Base-by-base conservation (phyloP, 305 asterid genomes). In the Nicotiana rustica region DNA sequence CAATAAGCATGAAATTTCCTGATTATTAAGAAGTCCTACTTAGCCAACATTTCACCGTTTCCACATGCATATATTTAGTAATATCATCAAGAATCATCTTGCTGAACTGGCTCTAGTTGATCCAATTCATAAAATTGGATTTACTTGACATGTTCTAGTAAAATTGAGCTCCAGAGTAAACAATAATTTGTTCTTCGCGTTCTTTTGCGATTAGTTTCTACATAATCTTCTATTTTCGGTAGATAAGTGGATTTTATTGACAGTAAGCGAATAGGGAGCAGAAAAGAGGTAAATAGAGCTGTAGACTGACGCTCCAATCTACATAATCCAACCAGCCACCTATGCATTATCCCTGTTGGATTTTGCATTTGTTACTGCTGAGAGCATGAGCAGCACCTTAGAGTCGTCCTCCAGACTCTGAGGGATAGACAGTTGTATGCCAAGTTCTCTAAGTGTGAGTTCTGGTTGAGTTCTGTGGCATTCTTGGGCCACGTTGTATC, bases 31-130 rank as follows among this genome's bases (percentile, higher is more conserved):
- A 49, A 49, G 44, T 52, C 64, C 64, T 38, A 44, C 78, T 71
- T 44, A 75, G 64, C 64, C 44, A n/a, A 75, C 64, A 75, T 49
- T 49, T 49, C 79, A 75, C 64, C 4, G 79, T 49, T 75, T 61
- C 36, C 79, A 73, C 79, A 52, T 25, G 64, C 17, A 75, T 49
- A 25, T 35, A 75, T 75, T 49, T 4, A 75, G 44, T 64, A 49
- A 49, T 18, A 49, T 67, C 21, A 59, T 3, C 52, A 67, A 15
- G 75, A 67, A 67, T 67, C 75, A 67, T 49, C 62, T 75, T 4
- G 41, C 21, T 75, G 64, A 49, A 25, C 9, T 75, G 64, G 64
- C 62, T 33, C 12, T 21, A 49, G 61, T 14, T 49, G 21, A 47
- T 19, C 4, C 31, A 64, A 64, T 64, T 64, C 38, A 25, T 25